Evolutionary conservation across 2,329 filamentous ascomycete genomes (phyloP).

Genomic region (Aspergillus clavatus): DNA sequence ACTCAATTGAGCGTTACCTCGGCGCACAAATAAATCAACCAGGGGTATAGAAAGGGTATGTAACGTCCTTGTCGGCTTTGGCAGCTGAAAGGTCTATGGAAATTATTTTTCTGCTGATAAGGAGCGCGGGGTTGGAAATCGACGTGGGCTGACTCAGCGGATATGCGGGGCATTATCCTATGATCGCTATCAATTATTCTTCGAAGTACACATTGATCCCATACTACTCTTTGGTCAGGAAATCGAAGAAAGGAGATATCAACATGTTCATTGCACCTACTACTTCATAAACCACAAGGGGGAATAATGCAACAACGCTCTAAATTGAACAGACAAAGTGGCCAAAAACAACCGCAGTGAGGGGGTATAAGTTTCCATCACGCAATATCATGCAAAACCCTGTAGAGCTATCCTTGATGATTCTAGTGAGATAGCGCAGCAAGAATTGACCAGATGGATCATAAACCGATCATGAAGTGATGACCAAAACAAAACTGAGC

Average conservation of each 20-base stretch:
- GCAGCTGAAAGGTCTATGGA: background rate
- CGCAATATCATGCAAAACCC: background rate
- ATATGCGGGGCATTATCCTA: background rate
- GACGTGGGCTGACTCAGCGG: constrained; percentile 2
- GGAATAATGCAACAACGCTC: constrained; percentile 10
- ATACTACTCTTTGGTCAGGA: no score
- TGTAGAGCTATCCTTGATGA: constrained; percentile 1
- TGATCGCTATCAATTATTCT: no score
- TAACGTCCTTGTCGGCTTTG: background rate
- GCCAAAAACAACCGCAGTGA: constrained; percentile 4
- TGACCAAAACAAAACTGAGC: background rate
- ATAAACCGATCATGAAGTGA: background rate
- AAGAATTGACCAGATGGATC: background rate
- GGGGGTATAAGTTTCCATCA: constrained; percentile 4
- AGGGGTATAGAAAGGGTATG: background rate
- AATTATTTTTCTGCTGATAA: background rate
- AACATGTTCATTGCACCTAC: background rate
- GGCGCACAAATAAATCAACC: background rate
- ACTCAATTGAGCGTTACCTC: background rate
- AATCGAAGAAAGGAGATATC: background rate
- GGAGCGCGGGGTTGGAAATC: constrained; percentile 1
- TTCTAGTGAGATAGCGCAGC: constrained; percentile 1
- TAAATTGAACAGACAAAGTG: constrained; percentile 2
- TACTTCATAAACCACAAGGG: constrained; percentile 1
- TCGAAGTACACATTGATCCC: no score